These are phyloP conservation scores for Mortierella sp. DNA, from an alignment of 371 early-diverging fungal species.

Conservation along the genomic window DNA sequence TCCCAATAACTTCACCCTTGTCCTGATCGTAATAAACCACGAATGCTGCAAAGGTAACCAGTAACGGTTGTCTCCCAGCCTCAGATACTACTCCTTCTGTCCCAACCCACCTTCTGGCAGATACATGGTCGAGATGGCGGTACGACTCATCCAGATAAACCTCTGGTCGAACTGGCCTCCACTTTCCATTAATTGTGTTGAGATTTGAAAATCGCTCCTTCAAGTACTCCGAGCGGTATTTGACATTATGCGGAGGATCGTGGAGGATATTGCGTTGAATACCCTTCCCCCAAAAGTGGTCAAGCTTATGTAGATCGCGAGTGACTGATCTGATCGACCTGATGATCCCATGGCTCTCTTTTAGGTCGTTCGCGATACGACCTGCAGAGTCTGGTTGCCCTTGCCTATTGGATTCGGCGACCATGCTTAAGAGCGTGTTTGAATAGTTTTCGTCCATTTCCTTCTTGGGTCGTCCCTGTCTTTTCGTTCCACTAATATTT, in stretches of 20 bases:
- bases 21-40: constrained; percentile 12
- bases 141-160: constrained; percentile 4
- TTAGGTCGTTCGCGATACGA: not conserved
- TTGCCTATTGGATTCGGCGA: constrained; percentile 2
- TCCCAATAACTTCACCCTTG: not conserved
- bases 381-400: constrained; percentile 4
- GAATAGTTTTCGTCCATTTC: too few relatives aligned
- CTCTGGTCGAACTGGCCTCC: not conserved
- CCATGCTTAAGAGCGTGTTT: not conserved
- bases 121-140: constrained; percentile 10
- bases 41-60: constrained; percentile 16
- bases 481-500: too few relatives aligned
- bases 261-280: not conserved
- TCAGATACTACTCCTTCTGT: not conserved
- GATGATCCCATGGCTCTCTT: not conserved
- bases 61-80: not conserved
- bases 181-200: not conserved
- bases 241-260: not conserved
- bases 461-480: too few relatives aligned
- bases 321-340: not conserved
- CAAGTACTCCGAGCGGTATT: not conserved
- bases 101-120: not conserved
- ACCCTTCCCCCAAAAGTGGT: constrained; percentile 4
- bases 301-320: not conserved
- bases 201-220: not conserved